A percentile compares a stretch with the other conserved stretches of the same genome.
Evolutionary conservation across 257 asterid genomes (phyloP).

Genomic region (Rehmannia glutinosa): DNA sequence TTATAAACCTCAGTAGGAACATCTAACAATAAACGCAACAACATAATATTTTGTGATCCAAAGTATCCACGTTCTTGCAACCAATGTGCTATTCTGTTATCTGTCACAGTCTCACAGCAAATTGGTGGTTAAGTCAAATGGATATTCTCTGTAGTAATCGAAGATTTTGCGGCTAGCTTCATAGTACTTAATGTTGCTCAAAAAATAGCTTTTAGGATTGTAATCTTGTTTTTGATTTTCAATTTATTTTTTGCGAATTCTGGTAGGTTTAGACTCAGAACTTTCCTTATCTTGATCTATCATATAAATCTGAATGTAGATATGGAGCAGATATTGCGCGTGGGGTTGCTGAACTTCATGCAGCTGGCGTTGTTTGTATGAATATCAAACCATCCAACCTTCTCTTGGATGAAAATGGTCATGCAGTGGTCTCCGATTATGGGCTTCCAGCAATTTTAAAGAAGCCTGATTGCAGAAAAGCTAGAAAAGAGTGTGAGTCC

Average conservation of each 20-base stretch:
- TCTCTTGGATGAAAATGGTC: conserved; percentile 88
- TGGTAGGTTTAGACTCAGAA: not conserved
- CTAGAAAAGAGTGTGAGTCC: conserved; percentile 73
- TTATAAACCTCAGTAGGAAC: not conserved
- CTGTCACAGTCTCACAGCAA: not conserved
- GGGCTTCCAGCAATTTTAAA: conserved; percentile 94
- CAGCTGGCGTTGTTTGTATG: conserved; percentile 98
- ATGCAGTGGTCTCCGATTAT: conserved; percentile 93
- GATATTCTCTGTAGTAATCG: not conserved
- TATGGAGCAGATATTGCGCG: conserved; percentile 98
- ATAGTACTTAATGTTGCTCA: not conserved
- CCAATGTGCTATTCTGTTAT: not conserved
- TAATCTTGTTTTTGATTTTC: not conserved
- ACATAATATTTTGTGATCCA: not conserved
- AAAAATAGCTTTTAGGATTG: conserved; percentile 5
- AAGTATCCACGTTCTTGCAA: not conserved
- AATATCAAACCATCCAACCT: conserved; percentile 94
- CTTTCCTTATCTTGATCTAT: conserved; percentile 23
- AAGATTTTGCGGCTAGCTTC: not conserved
- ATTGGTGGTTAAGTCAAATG: conserved; percentile 2
- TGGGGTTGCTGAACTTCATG: conserved; percentile 98
- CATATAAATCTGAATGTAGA: conserved; percentile 42
- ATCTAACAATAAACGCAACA: not conserved
- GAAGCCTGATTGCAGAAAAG: conserved; percentile 78
- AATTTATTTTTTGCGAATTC: not conserved